These are phyloP conservation scores for Aspergillus baeticus DNA, from an alignment of 495 filamentous ascomycete genomes.

Conservation along the genomic window DNA sequence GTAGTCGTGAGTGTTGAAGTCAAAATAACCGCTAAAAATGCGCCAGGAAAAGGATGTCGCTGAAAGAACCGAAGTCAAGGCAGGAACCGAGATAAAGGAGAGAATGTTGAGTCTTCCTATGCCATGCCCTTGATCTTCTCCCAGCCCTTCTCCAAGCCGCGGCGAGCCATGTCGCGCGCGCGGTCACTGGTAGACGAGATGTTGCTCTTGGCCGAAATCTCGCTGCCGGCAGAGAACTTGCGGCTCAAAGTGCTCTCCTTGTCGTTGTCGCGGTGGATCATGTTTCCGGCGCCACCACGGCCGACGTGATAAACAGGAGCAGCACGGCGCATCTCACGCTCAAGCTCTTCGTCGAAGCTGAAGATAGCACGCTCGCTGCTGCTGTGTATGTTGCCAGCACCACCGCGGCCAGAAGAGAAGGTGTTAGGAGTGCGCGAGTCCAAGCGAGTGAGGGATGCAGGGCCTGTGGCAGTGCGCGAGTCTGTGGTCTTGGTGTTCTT, in stretches of 20 bases:
- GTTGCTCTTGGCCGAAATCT: conserved; percentile 36
- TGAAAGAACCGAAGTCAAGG: conserved; percentile 1
- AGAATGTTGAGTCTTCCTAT: conserved; percentile 19
- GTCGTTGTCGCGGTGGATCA: conserved; percentile 47
- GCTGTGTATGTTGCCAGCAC: conserved; percentile 82
- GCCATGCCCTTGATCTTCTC: conserved; percentile 42
- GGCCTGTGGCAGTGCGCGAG: conserved; percentile 50
- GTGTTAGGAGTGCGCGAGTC: conserved; percentile 40
- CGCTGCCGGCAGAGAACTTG: conserved; percentile 40
- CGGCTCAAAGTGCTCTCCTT: conserved; percentile 32
- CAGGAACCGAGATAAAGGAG: not conserved
- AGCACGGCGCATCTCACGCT: conserved; percentile 61
- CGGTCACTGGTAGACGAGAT: conserved; percentile 41
- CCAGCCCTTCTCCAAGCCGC: conserved; percentile 45
- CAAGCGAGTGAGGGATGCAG: conserved; percentile 48
- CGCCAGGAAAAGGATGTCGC: conserved; percentile 5
- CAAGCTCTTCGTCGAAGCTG: conserved; percentile 90
- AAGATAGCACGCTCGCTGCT: conserved; percentile 69
- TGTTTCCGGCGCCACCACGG: conserved; percentile 86
- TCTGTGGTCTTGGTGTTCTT: conserved; percentile 61
- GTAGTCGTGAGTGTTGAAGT: conserved; percentile 21
- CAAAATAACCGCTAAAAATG: conserved; percentile 1
- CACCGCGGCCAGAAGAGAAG: conserved; percentile 82
- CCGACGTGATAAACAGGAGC: conserved; percentile 79
- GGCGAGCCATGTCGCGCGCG: conserved; percentile 40